Base-by-base conservation (phyloP, 2,329 filamentous ascomycete species). In the Hymenoscyphus fraxineus region DNA sequence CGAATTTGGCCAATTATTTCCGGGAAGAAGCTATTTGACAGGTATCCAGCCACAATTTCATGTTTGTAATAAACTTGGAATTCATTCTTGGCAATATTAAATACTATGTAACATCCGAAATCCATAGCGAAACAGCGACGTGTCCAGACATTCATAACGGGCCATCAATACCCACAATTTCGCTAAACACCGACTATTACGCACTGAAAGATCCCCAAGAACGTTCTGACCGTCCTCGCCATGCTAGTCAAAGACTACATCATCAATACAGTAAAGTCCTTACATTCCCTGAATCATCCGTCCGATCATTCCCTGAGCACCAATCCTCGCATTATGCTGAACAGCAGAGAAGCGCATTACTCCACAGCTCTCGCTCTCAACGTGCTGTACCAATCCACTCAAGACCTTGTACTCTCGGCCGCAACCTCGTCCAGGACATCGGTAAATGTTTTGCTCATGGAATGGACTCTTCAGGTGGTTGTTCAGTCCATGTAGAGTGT, bases 381-480 rank as follows among this genome's bases (percentile, higher is more conserved):
- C 61, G 65, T 72, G 71, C 47, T 70, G 68, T 1, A 72, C 56
- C 38, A 72, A 41, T 2, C 63, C 66, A 66, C 71, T 72, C 32
- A 71, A 60, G 10, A 66, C 39, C 64, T 68, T 72, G 47, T 68
- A 73, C 2, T 67, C 60, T 15, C 60, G 59, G 0, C 58, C 57
- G 47, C 71, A 72, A 10, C 60, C 54, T 13, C 51, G 10, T 3
- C 65, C 65, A 1, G 69, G 71, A 38, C 71, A 73, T 1, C 56
- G 63, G 38, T 71, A 72, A 0, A 81, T 70, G 38, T 77, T 77
- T 66, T 79, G 78, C 75, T 79, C 77, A 76, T 86, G 85, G 0
- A 70, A 74, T 0, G 81, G 76, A 0, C 85, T 88, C 47, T 78
- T 79, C 1, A 88, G 72, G 68, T 89, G 85, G 61, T 80, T 76